Evolutionary conservation across 495 filamentous ascomycete genomes (phyloP), one percentile per base, ranked within the genome.

Genomic region (Hyaloscypha variabilis): DNA sequence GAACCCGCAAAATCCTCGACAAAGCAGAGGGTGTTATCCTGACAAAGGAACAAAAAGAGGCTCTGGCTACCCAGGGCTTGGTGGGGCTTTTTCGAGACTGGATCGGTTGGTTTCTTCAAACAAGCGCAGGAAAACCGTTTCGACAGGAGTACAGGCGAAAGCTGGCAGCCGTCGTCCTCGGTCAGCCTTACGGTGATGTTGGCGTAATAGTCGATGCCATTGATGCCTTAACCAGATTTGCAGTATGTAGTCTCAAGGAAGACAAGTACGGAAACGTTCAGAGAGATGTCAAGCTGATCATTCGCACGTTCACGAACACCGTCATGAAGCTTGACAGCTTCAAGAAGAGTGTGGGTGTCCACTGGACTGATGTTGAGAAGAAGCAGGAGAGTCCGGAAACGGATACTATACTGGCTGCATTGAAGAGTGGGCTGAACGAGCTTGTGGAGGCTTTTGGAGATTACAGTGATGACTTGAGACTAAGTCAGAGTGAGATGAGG

Each of bases 241-340:
- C 89, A 19, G 81, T 89, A n/a, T 81, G 82, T 49, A 92, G 88
- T 74, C 77, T 97, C 31, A 77, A 78, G 11, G 95, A 99, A 77
- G 95, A 99, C 74, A 80, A 80, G n/a, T 96, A 86, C 69, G 95
- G 95, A 28, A 89, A 90, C 69, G 95, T 97, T 49, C 88, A 94
- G 58, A 82, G 85, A 34, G 88, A 94, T 70, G 85, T 97, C 2
- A 85, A 91, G 6, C 71, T 74, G 8, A 84, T 96, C 31, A 85
- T 98, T 53, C 82, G 87, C 58, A 85, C 86, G 2, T 88, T 93
- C 69, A 91, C 89, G 1, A 70, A 77, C 3, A 86, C 90, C 0
- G 85, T 90, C 64, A 82, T 79, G 26, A 85, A 85, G 55, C 73
- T 97, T n/a, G 88, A 96, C 67, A 73, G 68, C 13, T 95, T 96